Percentiles rank a stretch among this genome's conserved stretches.
phyloP scores from a whole-genome alignment of 768 basidiomycete species.

The Agaricus subrufescens region DNA sequence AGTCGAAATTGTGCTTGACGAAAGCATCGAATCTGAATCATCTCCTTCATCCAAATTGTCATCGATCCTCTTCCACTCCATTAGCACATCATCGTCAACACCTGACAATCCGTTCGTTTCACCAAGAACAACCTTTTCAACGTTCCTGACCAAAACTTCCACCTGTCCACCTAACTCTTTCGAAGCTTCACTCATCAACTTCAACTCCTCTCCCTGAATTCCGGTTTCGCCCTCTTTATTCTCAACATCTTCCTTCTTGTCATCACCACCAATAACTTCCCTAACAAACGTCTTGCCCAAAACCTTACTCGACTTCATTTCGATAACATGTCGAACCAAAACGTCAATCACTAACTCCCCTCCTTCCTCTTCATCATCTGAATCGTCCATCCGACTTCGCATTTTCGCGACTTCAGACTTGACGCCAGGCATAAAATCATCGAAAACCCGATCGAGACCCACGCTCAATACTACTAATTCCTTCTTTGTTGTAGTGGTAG shows the following conservation, averaged over 20 bases:
- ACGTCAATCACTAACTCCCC: conserved; percentile 20
- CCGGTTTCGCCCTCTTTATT: conserved; percentile 29
- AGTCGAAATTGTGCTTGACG: background rate
- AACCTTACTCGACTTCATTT: conserved; percentile 47
- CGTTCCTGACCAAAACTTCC: conserved; percentile 44
- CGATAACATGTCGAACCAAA: conserved; percentile 47
- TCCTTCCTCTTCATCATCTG: too few relatives aligned
- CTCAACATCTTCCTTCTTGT: conserved; percentile 28
- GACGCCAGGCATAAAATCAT: too few relatives aligned
- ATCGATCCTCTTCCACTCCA: too few relatives aligned
- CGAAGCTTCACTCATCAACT: conserved; percentile 52
- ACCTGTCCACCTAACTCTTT: conserved; percentile 59
- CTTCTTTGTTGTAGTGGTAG: background rate
- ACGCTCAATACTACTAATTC: conserved; percentile 19
- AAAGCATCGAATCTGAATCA: too few relatives aligned
- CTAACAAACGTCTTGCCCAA: conserved; percentile 50
- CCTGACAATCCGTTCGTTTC: background rate
- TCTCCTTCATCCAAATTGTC: too few relatives aligned
- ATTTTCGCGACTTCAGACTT: too few relatives aligned
- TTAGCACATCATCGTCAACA: background rate
- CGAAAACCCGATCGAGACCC: conserved; percentile 46
- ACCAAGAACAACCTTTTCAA: conserved; percentile 39
- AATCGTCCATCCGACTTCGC: background rate
- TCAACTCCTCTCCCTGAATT: conserved; percentile 27
- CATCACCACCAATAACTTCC: conserved; percentile 23